Base-by-base conservation (phyloP, 2,329 filamentous ascomycete species). In the Tolypocladium sp. region DNA sequence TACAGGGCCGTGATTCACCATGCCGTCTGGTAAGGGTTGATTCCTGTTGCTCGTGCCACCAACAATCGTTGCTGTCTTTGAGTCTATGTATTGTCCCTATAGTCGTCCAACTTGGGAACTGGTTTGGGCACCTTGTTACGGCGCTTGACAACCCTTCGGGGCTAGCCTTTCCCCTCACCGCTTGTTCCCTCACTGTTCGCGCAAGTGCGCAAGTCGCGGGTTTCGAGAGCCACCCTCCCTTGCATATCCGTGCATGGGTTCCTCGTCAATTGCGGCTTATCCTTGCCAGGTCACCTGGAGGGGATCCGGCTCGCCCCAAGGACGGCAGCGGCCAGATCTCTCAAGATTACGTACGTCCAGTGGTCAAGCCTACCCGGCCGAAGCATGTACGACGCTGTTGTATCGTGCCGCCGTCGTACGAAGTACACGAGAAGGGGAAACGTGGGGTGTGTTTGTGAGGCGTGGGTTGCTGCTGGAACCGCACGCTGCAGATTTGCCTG, bases 171-270 rank as follows among this genome's bases (percentile, higher is more conserved):
- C 46, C 57, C 57, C 60, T 63, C 61, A 63, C 61, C 61, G 61
- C 61, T 59, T 63, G 52, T 63, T 62, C 53, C 41, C 41, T 46
- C 49, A 38, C 54, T 44, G 56, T 37, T 37, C 57, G 54, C 56
- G 42, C 58, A 59, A 55, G 53, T 59, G 54, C 56, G 42, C 58
- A 59, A 55, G 53, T 59, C 52, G 61, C 60, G 53, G 59, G 59
- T 55, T 40, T 30, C 12, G 58, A 55, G 44, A 63, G 40, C 40
- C 46, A 56, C 60, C 58, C 57, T 61, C 62, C 60, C 62, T 62
- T 63, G 61, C 62, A 63, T 60, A 55, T 44, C 59, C 59, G 57
- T 57, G 59, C 62, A 61, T 61, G 56, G 58, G 59, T 61, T 41
- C 35, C 53, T 56, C 37, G 53, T 25, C 41, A 20, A 33, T 22